Evolutionary conservation across 805 yeast genomes (phyloP).

Genomic region (Suhomyces tanzawaensis): DNA sequence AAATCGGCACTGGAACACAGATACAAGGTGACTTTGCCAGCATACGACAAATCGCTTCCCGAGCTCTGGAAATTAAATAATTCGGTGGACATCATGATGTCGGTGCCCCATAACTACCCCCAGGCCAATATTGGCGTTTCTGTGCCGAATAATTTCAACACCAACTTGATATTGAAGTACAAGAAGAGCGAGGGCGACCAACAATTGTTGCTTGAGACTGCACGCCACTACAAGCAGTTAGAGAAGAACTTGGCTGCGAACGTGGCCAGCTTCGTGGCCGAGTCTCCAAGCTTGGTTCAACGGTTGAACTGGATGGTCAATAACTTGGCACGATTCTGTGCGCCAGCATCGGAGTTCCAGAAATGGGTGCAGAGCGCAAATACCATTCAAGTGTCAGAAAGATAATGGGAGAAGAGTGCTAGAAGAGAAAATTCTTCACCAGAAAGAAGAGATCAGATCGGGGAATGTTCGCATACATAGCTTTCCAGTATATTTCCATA

Average conservation of each 20-base stretch:
- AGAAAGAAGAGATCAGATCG: no score
- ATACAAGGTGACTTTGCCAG: constrained; percentile 33
- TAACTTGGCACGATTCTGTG: constrained; percentile 22
- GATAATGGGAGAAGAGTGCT: no score
- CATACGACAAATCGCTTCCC: constrained; percentile 22
- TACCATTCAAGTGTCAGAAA: not conserved
- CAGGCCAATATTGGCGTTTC: constrained; percentile 18
- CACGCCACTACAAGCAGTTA: constrained; percentile 20
- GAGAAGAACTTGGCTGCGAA: constrained; percentile 30
- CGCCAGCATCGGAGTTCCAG: constrained; percentile 1
- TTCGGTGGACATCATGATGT: constrained; percentile 29
- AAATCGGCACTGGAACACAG: constrained; percentile 19
- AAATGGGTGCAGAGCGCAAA: constrained; percentile 2
- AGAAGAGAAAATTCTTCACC: no score
- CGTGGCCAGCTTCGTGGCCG: constrained; percentile 16
- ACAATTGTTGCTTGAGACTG: constrained; percentile 15
- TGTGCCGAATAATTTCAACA: constrained; percentile 31
- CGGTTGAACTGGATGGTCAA: constrained; percentile 33
- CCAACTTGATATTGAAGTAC: constrained; percentile 26
- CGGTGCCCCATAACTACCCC: constrained; percentile 36
- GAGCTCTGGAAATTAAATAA: constrained; percentile 26
- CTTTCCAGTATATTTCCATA: no score
- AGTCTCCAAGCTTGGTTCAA: constrained; percentile 19
- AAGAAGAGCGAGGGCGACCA: constrained; percentile 11
- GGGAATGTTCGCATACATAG: no score